Conservation (phyloP, 768 basidiomycete species). For the Termitomyces bulborhizus region DNA sequence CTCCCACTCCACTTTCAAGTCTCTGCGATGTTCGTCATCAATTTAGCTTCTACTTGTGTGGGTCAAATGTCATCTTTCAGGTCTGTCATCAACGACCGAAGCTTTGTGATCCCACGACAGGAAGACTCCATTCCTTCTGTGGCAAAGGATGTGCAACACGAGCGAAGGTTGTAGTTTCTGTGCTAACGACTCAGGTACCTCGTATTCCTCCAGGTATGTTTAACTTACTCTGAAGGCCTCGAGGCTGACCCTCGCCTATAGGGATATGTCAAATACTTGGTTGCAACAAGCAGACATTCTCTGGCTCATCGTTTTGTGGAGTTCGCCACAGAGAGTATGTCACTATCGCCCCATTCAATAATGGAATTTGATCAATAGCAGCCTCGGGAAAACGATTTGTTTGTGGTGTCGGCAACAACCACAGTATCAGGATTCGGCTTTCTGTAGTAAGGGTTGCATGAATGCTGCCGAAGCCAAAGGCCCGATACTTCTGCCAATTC, state of each 20-base stretch:
- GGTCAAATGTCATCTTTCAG: conserved; percentile 20
- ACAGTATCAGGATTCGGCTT: conserved; percentile 52
- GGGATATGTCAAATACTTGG: conserved; percentile 48
- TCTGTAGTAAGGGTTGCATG: conserved; percentile 50
- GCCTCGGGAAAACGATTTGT: conserved; percentile 46
- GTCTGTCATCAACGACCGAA: conserved; percentile 57
- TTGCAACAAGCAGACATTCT: conserved; percentile 38
- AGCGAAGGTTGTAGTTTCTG: background rate
- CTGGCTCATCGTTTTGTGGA: conserved; percentile 33
- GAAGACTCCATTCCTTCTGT: conserved; percentile 49
- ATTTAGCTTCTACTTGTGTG: background rate
- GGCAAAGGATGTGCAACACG: conserved; percentile 48
- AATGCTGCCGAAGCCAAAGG: conserved; percentile 48
- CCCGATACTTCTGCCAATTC: conserved; percentile 54
- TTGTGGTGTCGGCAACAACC: conserved; percentile 50
- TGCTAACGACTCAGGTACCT: background rate
- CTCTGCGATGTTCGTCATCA: conserved; percentile 37
- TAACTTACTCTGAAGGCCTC: background rate
- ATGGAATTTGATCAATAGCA: conserved; percentile 10
- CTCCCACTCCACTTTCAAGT: conserved; percentile 22
- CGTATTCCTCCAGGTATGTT: conserved; percentile 12
- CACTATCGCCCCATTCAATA: background rate
- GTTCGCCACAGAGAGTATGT: conserved; percentile 41
- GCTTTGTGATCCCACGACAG: conserved; percentile 44
- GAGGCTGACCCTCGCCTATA: conserved; percentile 6